Conservation (phyloP, 2,329 filamentous ascomycete species). For the Fusarium chlamydosporum region DNA sequence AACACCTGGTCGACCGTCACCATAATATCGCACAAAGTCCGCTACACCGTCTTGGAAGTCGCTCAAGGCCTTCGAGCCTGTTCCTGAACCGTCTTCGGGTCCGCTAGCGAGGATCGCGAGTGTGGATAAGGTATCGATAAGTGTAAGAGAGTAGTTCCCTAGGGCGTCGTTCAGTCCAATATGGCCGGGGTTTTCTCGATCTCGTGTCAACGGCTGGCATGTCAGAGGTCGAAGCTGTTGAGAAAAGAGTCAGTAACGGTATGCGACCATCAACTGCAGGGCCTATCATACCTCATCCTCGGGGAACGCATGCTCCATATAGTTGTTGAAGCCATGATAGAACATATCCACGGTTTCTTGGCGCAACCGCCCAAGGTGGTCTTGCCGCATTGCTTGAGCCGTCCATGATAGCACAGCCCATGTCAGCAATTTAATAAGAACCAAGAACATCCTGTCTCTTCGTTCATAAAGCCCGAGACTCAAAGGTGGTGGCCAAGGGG, state of each 20-base stretch:
- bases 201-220: conserved; percentile 86
- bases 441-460: conserved; percentile 51
- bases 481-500: conserved; percentile 36
- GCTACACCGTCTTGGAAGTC: conserved; percentile 87
- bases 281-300: conserved; percentile 80
- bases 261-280: conserved; percentile 5
- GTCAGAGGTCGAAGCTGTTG: conserved; percentile 83
- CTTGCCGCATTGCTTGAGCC: conserved; percentile 67
- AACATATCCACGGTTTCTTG: conserved; percentile 83
- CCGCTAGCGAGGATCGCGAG: conserved; percentile 91
- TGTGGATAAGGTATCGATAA: conserved; percentile 95
- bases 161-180: conserved; percentile 94
- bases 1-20: conserved; percentile 80
- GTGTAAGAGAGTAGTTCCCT: conserved; percentile 95
- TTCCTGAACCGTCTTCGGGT: conserved; percentile 60
- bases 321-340: conserved; percentile 96
- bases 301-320: conserved; percentile 93
- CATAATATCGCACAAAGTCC: conserved; percentile 84
- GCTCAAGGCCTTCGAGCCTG: conserved; percentile 66
- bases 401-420: conserved; percentile 60
- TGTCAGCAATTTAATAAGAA: conserved; percentile 45
- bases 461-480: conserved; percentile 42
- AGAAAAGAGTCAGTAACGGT: conserved; percentile 37
- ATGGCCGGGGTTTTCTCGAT: conserved; percentile 82
- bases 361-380: conserved; percentile 68